A percentile compares a stretch with the other conserved stretches of the same genome.
Conservation (phyloP, 495 filamentous ascomycete species). For the Staphylotrichum longicolle region DNA sequence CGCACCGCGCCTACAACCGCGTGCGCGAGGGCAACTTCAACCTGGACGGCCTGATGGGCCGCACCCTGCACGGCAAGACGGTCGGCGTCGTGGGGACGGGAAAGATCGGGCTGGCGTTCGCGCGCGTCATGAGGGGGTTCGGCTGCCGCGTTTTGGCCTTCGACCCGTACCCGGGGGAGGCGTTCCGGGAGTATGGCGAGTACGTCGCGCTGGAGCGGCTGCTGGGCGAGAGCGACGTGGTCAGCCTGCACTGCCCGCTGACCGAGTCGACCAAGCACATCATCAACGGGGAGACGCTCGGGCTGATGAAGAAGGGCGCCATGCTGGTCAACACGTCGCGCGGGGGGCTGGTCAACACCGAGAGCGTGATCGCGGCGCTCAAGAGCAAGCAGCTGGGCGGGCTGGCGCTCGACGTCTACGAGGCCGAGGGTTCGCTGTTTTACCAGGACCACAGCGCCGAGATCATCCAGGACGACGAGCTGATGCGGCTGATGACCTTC, state of each 20-base stretch:
- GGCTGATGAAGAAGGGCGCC: conserved; percentile 57
- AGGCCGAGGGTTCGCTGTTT: conserved; percentile 55
- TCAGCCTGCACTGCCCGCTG: conserved; percentile 66
- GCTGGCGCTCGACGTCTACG: conserved; percentile 59
- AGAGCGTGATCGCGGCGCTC: conserved; percentile 57
- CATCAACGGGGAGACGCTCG: conserved; percentile 54
- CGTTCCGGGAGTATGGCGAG: conserved; percentile 51
- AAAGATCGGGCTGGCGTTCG: conserved; percentile 52
- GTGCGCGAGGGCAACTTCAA: conserved; percentile 71
- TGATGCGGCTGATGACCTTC: conserved; percentile 68
- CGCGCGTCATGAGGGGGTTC: conserved; percentile 58
- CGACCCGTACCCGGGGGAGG: conserved; percentile 53
- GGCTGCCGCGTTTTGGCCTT: conserved; percentile 60
- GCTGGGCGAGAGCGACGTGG: conserved; percentile 55
- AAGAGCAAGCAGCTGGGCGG: conserved; percentile 56
- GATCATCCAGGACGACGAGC: conserved; percentile 66
- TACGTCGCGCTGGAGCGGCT: conserved; percentile 57
- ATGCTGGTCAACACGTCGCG: conserved; percentile 67
- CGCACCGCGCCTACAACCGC: conserved; percentile 68
- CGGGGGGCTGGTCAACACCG: conserved; percentile 60
- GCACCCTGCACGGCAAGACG: conserved; percentile 60
- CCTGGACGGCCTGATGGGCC: conserved; percentile 62
- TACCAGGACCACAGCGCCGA: conserved; percentile 65
- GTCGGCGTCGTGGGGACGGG: conserved; percentile 57
- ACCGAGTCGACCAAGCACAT: conserved; percentile 58